These are phyloP conservation scores for Zalaria sp. DNA, from an alignment of 2,329 filamentous ascomycete species.

Conservation along the genomic window DNA sequence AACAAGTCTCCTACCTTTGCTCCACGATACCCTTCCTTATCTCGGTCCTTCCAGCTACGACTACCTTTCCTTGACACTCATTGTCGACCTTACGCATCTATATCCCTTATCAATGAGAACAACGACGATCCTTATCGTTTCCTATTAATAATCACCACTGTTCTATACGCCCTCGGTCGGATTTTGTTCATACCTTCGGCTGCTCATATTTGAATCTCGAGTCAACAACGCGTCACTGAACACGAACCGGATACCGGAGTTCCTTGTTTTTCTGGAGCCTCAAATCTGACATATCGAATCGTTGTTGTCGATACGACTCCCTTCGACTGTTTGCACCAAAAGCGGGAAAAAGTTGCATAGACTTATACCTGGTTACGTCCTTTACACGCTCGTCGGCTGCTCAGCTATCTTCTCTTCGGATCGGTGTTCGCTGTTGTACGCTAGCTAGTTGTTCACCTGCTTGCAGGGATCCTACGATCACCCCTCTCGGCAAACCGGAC, in stretches of 20 bases:
- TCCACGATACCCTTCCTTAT: constrained; percentile 4
- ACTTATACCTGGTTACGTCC: not conserved
- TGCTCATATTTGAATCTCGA: not conserved
- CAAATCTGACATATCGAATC: too few species aligned
- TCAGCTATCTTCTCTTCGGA: too few species aligned
- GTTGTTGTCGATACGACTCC: too few species aligned
- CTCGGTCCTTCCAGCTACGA: constrained; percentile 1
- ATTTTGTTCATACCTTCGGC: not conserved
- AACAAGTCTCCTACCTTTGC: constrained; percentile 2
- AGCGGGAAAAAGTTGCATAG: not conserved
- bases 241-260: too few species aligned
- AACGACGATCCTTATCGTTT: constrained; percentile 15
- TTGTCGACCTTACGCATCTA: constrained; percentile 3
- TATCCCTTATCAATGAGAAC: constrained; percentile 13
- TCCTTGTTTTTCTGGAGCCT: too few species aligned
- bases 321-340: not conserved
- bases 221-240: not conserved
- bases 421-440: too few species aligned
- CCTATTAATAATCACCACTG: not conserved
- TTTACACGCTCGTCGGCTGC: too few species aligned
- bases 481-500: too few species aligned
- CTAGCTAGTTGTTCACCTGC: too few species aligned
- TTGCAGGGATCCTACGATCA: too few species aligned
- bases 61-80: constrained; percentile 4
- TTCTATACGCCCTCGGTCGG: not conserved